Percentiles rank a stretch among this genome's conserved stretches.
Conservation (phyloP, 163 green algal genomes). For the Smithsoniella earleae region DNA sequence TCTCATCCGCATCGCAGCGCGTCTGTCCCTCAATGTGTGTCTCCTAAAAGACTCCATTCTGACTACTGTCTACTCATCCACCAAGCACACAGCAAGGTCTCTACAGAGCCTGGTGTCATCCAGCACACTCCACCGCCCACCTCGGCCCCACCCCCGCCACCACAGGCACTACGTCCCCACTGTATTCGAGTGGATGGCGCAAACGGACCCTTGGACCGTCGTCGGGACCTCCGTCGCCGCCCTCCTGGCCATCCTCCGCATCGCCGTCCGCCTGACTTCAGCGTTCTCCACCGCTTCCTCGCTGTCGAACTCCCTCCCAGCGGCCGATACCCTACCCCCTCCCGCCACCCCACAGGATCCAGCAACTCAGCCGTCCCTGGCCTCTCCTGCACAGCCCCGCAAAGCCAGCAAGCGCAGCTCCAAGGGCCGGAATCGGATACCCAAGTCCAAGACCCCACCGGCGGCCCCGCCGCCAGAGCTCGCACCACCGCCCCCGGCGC, state of each 20-base stretch:
- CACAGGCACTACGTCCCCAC: background rate
- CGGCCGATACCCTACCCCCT: background rate
- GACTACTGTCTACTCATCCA: too few relatives aligned
- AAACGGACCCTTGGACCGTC: slow-evolving; percentile 22
- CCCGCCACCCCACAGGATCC: background rate
- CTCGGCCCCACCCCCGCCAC: background rate
- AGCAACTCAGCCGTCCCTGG: background rate
- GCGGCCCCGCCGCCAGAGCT: background rate
- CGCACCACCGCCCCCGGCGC: background rate
- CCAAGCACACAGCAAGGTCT: background rate
- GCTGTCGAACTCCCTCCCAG: background rate
- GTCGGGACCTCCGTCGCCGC: slow-evolving; percentile 16
- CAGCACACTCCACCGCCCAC: background rate
- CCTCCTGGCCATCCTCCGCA: slow-evolving; percentile 10
- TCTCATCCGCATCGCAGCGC: background rate
- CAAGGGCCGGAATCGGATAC: background rate
- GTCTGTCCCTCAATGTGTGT: background rate
- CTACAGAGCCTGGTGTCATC: background rate
- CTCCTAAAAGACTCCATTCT: background rate
- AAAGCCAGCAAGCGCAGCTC: slow-evolving; percentile 20
- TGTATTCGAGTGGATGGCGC: slow-evolving; percentile 29
- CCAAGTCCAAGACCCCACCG: background rate
- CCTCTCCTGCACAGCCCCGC: background rate
- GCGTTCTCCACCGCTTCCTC: slow-evolving; percentile 21
- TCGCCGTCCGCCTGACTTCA: slow-evolving; percentile 18